Conservation (phyloP, 768 basidiomycete species). For the Tricholoma saponaceum region DNA sequence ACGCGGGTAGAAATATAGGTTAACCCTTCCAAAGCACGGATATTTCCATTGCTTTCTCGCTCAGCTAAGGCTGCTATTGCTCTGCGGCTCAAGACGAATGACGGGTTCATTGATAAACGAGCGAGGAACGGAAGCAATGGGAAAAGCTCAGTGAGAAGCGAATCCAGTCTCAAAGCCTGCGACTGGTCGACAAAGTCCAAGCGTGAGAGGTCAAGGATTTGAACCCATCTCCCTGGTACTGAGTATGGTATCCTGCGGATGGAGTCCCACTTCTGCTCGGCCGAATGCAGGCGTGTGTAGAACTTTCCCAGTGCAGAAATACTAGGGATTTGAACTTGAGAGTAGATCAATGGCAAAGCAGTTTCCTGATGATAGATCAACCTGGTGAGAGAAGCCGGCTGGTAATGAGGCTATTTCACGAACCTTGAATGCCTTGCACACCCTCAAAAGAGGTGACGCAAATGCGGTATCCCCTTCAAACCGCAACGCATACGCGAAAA, state of each 20-base stretch:
- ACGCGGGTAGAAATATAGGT: conserved; percentile 39
- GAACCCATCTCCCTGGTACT: conserved; percentile 85
- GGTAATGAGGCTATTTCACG: conserved; percentile 4
- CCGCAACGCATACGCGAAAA: conserved; percentile 42
- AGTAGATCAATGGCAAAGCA: conserved; percentile 63
- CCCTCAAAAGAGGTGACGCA: conserved; percentile 33
- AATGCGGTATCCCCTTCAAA: conserved; percentile 18
- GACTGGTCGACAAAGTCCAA: conserved; percentile 40
- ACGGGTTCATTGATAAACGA: conserved; percentile 48
- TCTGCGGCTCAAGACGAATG: conserved; percentile 57
- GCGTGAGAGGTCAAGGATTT: conserved; percentile 64
- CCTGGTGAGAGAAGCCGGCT: neutral
- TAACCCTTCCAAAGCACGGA: conserved; percentile 53
- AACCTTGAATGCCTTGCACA: conserved; percentile 47
- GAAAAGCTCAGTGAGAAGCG: conserved; percentile 59
- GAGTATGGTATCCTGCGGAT: conserved; percentile 85
- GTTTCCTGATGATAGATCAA: conserved; percentile 43
- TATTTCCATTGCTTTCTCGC: conserved; percentile 45
- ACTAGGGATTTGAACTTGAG: conserved; percentile 42
- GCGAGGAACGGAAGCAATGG: conserved; percentile 65
- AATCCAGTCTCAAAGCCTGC: conserved; percentile 55
- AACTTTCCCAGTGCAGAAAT: conserved; percentile 51
- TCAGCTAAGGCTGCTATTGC: conserved; percentile 47
- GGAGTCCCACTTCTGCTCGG: conserved; percentile 84
- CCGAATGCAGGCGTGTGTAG: conserved; percentile 47